These are phyloP conservation scores for Orbilia blumenaviensis DNA, from an alignment of 2,329 filamentous ascomycete species.

Conservation along the genomic window DNA sequence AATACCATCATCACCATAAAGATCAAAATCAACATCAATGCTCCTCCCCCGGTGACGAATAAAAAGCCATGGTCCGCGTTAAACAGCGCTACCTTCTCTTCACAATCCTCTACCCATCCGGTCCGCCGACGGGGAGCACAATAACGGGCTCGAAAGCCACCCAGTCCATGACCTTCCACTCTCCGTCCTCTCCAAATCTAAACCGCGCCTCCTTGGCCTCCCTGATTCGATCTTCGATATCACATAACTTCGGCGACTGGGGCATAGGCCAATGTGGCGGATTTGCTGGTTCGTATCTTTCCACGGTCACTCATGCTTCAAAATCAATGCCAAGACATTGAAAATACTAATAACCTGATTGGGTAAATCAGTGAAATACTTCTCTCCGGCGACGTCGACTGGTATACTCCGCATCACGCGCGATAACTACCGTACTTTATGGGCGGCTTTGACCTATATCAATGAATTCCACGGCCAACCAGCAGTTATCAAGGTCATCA, in stretches of 20 bases:
- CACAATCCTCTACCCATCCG: slow-evolving; percentile 84
- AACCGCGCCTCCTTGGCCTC: slow-evolving; percentile 73
- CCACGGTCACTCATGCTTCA: background rate
- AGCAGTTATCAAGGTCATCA: slow-evolving; percentile 83
- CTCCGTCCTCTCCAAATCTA: slow-evolving; percentile 78
- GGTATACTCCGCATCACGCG: slow-evolving; percentile 87
- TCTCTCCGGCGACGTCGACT: slow-evolving; percentile 90
- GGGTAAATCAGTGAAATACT: slow-evolving; percentile 78
- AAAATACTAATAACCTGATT: slow-evolving; percentile 4
- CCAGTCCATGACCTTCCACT: slow-evolving; percentile 76
- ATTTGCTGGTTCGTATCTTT: slow-evolving; percentile 68
- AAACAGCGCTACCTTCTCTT: slow-evolving; percentile 97
- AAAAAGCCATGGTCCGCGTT: slow-evolving; percentile 81
- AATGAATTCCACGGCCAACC: slow-evolving; percentile 71
- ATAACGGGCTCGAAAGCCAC: slow-evolving; percentile 61
- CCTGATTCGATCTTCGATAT: slow-evolving; percentile 75
- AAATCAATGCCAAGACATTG: background rate
- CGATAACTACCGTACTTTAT: slow-evolving; percentile 84
- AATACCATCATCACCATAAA: background rate
- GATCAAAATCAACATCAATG: background rate
- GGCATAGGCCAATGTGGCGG: slow-evolving; percentile 78
- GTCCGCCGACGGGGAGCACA: slow-evolving; percentile 55
- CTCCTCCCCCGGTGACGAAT: slow-evolving; percentile 10
- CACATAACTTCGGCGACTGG: slow-evolving; percentile 84
- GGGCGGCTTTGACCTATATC: slow-evolving; percentile 87